Evolutionary conservation across 345 rosid species (phyloP).

Genomic region (Eucalyptus marginata): DNA sequence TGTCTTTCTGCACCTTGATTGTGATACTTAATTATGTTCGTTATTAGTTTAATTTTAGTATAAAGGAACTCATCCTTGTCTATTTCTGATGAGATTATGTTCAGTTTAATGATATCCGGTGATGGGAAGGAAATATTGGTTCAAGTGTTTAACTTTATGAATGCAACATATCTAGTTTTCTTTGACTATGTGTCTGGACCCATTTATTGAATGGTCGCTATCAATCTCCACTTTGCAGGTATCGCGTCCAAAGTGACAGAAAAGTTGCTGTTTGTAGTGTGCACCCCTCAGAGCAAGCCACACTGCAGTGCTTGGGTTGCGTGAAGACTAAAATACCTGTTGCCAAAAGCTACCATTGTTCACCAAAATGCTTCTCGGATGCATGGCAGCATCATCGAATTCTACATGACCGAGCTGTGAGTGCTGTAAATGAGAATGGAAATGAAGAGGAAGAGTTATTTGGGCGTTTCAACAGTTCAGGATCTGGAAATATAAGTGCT

Average conservation of each 20-base stretch:
- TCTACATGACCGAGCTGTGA: conserved; percentile 41
- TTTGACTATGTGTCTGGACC: not conserved
- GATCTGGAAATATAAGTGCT: conserved; percentile 38
- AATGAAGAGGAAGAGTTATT: conserved; percentile 50
- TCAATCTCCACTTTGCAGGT: conserved; percentile 38
- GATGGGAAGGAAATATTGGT: not conserved
- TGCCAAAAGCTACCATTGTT: conserved; percentile 84
- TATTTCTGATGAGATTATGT: not conserved
- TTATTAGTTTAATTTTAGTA: not conserved
- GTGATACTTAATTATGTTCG: not conserved
- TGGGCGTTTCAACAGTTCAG: conserved; percentile 75
- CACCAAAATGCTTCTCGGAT: conserved; percentile 88
- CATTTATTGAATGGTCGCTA: not conserved
- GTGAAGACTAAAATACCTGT: conserved; percentile 76
- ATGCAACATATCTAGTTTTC: not conserved
- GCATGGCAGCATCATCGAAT: conserved; percentile 59
- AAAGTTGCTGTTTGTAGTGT: conserved; percentile 86
- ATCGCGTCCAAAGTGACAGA: conserved; percentile 82
- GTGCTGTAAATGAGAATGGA: conserved; percentile 34
- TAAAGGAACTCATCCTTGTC: not conserved
- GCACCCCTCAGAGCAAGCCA: conserved; percentile 86
- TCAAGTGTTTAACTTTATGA: not conserved
- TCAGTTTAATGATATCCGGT: not conserved
- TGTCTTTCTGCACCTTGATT: not conserved
- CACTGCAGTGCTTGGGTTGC: conserved; percentile 87